Conservation (phyloP, 1,284 basidiomycete genomes). For the Pseudozyma flocculosa region DNA sequence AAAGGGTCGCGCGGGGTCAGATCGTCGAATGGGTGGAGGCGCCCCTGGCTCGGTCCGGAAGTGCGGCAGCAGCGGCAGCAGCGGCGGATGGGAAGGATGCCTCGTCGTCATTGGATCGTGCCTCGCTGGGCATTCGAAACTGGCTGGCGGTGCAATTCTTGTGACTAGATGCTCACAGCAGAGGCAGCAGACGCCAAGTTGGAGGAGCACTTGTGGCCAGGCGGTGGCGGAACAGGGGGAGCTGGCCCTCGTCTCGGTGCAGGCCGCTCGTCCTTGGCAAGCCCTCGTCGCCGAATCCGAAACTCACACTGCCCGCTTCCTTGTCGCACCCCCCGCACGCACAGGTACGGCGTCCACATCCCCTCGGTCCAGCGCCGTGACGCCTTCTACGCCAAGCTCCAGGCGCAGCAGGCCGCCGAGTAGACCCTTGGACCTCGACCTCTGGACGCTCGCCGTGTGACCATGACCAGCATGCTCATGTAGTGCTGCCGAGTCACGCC, state of each 20-base stretch:
- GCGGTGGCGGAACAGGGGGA: too few relatives aligned
- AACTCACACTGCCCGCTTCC: neutral
- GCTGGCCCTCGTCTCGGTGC: too few relatives aligned
- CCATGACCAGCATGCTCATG: too few relatives aligned
- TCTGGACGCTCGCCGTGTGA: too few relatives aligned
- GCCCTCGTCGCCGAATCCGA: neutral
- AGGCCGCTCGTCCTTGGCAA: too few relatives aligned
- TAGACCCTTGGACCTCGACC: slow-evolving; percentile 6
- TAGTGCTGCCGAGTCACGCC: too few relatives aligned
- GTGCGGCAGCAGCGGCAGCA: neutral
- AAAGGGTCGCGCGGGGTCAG: neutral
- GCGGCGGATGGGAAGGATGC: neutral
- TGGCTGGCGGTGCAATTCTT: too few relatives aligned
- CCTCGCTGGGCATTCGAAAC: too few relatives aligned
- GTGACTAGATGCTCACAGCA: too few relatives aligned
- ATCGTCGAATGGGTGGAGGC: neutral
- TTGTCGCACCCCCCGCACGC: too few relatives aligned
- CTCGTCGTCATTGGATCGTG: neutral
- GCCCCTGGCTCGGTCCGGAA: neutral
- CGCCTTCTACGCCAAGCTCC: slow-evolving; percentile 51
- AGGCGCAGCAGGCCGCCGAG: slow-evolving; percentile 42
- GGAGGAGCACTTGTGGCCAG: too few relatives aligned
- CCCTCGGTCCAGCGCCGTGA: slow-evolving; percentile 49
- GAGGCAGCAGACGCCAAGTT: too few relatives aligned
- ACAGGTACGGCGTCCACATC: slow-evolving; percentile 55